Evolutionary conservation across 257 asterid genomes (phyloP), one percentile per base, ranked within the genome.

Genomic region (Rehmannia glutinosa): DNA sequence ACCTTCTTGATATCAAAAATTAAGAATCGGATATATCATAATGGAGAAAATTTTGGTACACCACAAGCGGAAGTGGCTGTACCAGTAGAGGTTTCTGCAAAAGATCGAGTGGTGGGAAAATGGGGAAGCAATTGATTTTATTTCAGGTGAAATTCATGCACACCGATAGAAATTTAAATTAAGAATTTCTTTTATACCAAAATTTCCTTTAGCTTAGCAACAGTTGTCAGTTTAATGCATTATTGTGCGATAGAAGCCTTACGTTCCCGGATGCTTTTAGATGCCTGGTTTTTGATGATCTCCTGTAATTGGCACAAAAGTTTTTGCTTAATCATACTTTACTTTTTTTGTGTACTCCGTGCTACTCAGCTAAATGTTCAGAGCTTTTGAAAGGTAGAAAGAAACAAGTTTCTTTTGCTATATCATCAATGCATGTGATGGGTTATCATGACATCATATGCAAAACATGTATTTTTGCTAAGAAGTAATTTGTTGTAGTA

Each of bases 31-130:
- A 38, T 64, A 19, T 65, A 70, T 74, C 82, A 69, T 60, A 60
- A 42, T 11, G 64, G 77, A 21, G 78, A 51, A 45, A 59, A 51
- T 38, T 43, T 63, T 33, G 33, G 50, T 49, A 59, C 69, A 20
- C 71, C 86, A n/a, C 86, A 66, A 32, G 82, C 76, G 70, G 80
- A 82, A 70, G 84, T 75, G 69, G 67, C 83, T 27, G 76, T 70
- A 1, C 62, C 62, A 12, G 62, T 23, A 51, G 6, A 23, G 21
- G 78, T 69, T 78, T 92, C 98, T 43, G 96, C 96, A 4, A 83
- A 84, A 77, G 96, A 90, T 10, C 82, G 78, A 32, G 97, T 86
- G 2, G 72, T 82, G 59, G 82, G 91, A 57, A 92, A 92, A 84
- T 92, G 98, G 97, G 87, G 96, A 68, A 75, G 91, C 83, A 78